phyloP scores from a whole-genome alignment of 331 rosid species.

The Rosa hybrid region DNA sequence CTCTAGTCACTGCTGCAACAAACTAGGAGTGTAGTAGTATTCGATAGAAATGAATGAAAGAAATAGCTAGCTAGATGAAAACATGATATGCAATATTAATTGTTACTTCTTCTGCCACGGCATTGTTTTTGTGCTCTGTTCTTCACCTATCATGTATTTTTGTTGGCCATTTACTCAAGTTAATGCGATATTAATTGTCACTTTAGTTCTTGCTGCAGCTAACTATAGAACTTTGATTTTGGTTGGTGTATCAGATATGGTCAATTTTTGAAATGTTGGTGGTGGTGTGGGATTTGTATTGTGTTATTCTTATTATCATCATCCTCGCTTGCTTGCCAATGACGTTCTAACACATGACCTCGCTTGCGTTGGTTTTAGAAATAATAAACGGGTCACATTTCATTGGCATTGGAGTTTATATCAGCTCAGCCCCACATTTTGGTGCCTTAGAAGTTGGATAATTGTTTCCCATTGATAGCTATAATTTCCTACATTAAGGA shows the following conservation, averaged over 20 bases:
- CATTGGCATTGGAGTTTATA: too few relatives aligned
- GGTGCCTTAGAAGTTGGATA: neutral
- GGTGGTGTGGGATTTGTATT: neutral
- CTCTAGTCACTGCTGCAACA: neutral
- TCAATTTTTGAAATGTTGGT: neutral
- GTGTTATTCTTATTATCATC: too few relatives aligned
- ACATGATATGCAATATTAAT: neutral
- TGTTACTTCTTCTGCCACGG: neutral
- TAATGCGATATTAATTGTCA: neutral
- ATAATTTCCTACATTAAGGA: neutral
- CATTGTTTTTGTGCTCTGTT: neutral
- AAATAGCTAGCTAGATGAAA: neutral
- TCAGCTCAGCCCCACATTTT: neutral
- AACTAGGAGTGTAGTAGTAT: neutral
- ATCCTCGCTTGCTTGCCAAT: too few relatives aligned
- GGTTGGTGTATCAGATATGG: neutral
- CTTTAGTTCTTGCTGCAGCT: neutral
- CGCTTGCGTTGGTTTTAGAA: neutral
- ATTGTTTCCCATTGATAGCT: neutral
- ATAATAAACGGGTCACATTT: neutral
- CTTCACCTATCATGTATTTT: neutral
- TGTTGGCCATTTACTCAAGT: neutral
- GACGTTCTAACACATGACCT: neutral
- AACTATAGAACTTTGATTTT: neutral
- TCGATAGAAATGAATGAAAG: slow-evolving; percentile 3